These are phyloP conservation scores for Mucor racemosus DNA, from an alignment of 371 early-diverging fungal species.

Conservation along the genomic window DNA sequence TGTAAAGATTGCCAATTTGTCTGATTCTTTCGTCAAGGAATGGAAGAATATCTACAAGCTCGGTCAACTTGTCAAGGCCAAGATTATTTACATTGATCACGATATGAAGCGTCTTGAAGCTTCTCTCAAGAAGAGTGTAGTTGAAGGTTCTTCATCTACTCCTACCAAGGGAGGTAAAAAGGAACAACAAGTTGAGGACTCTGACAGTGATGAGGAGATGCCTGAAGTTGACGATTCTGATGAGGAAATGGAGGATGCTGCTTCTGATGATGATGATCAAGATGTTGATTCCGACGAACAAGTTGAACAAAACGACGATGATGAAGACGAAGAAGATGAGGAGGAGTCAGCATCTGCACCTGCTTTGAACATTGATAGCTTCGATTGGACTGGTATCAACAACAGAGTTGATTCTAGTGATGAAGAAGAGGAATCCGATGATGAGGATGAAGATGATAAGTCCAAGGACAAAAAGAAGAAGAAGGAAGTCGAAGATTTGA, in stretches of 20 bases:
- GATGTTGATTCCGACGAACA: conserved; percentile 32
- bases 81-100: conserved; percentile 69
- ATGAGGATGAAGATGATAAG: conserved; percentile 55
- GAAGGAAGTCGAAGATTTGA: conserved; percentile 57
- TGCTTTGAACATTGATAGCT: conserved; percentile 49
- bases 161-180: conserved; percentile 36
- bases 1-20: conserved; percentile 87
- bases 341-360: conserved; percentile 38
- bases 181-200: conserved; percentile 41
- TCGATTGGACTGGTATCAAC: conserved; percentile 66
- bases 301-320: conserved; percentile 57
- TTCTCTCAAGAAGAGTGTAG: conserved; percentile 57
- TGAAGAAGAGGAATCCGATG: conserved; percentile 37
- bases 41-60: conserved; percentile 72
- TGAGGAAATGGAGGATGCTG: conserved; percentile 44
- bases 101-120: conserved; percentile 66
- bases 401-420: conserved; percentile 41
- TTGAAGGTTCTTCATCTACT: conserved; percentile 28
- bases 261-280: conserved; percentile 49
- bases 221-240: conserved; percentile 45
- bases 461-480: conserved; percentile 54
- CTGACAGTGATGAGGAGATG: conserved; percentile 48
- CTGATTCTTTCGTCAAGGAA: conserved; percentile 85
- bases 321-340: conserved; percentile 59
- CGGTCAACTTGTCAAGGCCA: conserved; percentile 79